phyloP scores from a whole-genome alignment of 352 stramenopile genomes.

The Lagenidium giganteum region DNA sequence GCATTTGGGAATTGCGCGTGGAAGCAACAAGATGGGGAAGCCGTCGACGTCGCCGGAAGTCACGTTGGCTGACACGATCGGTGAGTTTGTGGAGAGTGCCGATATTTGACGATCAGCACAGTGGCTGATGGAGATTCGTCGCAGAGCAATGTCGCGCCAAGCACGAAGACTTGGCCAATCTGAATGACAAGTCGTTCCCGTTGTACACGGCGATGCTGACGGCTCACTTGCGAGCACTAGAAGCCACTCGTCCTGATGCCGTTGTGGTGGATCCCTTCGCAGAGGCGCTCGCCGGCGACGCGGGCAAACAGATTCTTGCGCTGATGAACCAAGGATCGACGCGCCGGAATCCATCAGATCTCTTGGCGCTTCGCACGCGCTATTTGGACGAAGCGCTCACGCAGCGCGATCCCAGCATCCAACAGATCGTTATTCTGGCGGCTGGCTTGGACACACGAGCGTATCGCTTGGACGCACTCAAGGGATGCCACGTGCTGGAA shows the following conservation, averaged over 20 bases:
- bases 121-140: too few species aligned
- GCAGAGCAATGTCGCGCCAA: too few species aligned
- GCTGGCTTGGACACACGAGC: slow-evolving; percentile 14
- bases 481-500: slow-evolving; percentile 11
- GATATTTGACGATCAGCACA: too few species aligned
- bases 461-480: slow-evolving; percentile 13
- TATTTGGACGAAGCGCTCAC: slow-evolving; percentile 16
- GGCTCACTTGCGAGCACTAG: slow-evolving; percentile 30
- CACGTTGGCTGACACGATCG: too few species aligned
- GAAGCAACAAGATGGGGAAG: too few species aligned
- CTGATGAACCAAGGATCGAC: slow-evolving; percentile 5
- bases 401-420: slow-evolving; percentile 1
- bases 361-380: slow-evolving; percentile 16
- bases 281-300: slow-evolving; percentile 30
- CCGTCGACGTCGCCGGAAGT: too few species aligned
- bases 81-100: too few species aligned
- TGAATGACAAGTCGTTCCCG: slow-evolving; percentile 16
- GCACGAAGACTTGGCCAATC: slow-evolving; percentile 9
- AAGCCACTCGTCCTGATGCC: slow-evolving; percentile 24
- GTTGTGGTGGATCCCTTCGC: slow-evolving; percentile 43
- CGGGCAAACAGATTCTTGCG: slow-evolving; percentile 9
- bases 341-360: too few species aligned
- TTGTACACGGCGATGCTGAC: slow-evolving; percentile 40
- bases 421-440: slow-evolving; percentile 16
- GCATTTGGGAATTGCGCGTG: too few species aligned